Evolutionary conservation across 1,139 yeast genomes (phyloP), one percentile per base, ranked within the genome.

Genomic region (Suzukiozyma palmioleophila): DNA sequence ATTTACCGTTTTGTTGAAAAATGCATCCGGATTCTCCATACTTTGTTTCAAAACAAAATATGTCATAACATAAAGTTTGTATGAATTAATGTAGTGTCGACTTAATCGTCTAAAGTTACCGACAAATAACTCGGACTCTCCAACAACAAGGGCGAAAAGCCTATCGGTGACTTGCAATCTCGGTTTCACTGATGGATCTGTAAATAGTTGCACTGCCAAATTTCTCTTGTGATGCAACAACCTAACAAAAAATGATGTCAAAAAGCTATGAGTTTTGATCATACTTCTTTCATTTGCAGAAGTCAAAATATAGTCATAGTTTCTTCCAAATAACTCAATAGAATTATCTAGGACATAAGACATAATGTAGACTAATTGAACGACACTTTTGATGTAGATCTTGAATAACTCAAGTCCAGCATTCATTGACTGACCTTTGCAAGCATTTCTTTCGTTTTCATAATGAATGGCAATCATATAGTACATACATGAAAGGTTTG

Each of bases 361-460:
- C 69, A 70, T 69, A 32, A 71, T 68, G 47, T 67, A 71, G 14
- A 69, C 69, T 45, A 70, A 56, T 46, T 70, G 76, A 12, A 69
- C 64, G 37, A 69, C 75, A 48, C 69, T 60, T 42, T 67, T 66
- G 39, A 66, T 60, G 48, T 66, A 69, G 21, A 70, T 68, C 44
- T 70, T 71, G 50, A 69, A 71, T 10, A 71, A 53, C 44, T 69
- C 76, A 15, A 69, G 64, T 2, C 74, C 76, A 0, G 75, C 69
- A 37, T 56, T 59, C 56, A 67, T 62, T 2, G 70, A 60, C 2
- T 65, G 58, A 0, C 59, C 52, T 25, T 60, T 53, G 13, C 62
- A 55, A 27, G 55, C 55, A 32, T 58, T 59, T 32, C 60, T 57
- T 38, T 60, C 61, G 33, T 59, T 56, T 43, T 71, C 77, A 47